These are phyloP conservation scores for Recurvomyces mirabilis DNA, from an alignment of 495 filamentous ascomycete genomes.

Conservation along the genomic window DNA sequence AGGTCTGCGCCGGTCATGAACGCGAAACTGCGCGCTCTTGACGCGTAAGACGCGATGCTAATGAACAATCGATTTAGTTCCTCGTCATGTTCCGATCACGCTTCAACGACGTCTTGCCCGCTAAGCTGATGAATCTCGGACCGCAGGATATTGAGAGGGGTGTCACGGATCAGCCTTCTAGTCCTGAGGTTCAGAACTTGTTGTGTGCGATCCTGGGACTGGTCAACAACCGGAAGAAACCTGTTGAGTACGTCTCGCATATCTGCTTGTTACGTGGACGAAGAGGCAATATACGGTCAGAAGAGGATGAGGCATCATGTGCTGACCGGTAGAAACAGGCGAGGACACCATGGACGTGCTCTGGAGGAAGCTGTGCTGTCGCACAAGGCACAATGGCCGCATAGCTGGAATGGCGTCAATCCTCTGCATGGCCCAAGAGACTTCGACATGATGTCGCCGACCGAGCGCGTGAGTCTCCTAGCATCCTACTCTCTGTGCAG, in stretches of 20 bases:
- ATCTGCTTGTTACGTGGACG: background rate
- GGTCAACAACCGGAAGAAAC: slow-evolving; percentile 91
- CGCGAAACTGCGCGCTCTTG: slow-evolving; percentile 15
- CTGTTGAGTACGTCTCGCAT: slow-evolving; percentile 73
- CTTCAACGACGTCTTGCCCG: slow-evolving; percentile 79
- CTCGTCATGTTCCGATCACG: slow-evolving; percentile 95
- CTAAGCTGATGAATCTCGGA: slow-evolving; percentile 74
- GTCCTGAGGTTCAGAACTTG: slow-evolving; percentile 74
- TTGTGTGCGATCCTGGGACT: slow-evolving; percentile 80
- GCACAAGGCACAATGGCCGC: slow-evolving; percentile 82
- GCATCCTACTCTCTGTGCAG: background rate
- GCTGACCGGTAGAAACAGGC: slow-evolving; percentile 34
- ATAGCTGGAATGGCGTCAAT: slow-evolving; percentile 73
- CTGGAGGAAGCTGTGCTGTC: slow-evolving; percentile 84
- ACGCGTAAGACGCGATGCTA: slow-evolving; percentile 28
- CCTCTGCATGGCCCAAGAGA: slow-evolving; percentile 66
- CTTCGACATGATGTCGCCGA: slow-evolving; percentile 68
- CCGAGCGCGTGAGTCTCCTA: slow-evolving; percentile 59
- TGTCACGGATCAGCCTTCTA: slow-evolving; percentile 62
- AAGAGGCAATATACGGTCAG: background rate
- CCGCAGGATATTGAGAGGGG: slow-evolving; percentile 91
- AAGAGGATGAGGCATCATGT: background rate
- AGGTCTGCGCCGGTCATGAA: slow-evolving; percentile 6
- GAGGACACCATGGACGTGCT: slow-evolving; percentile 81
- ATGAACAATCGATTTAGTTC: slow-evolving; percentile 50